Evolutionary conservation across 495 filamentous ascomycete species (phyloP), one percentile per base, ranked within the genome.

Genomic region (Aspergillus campestris): DNA sequence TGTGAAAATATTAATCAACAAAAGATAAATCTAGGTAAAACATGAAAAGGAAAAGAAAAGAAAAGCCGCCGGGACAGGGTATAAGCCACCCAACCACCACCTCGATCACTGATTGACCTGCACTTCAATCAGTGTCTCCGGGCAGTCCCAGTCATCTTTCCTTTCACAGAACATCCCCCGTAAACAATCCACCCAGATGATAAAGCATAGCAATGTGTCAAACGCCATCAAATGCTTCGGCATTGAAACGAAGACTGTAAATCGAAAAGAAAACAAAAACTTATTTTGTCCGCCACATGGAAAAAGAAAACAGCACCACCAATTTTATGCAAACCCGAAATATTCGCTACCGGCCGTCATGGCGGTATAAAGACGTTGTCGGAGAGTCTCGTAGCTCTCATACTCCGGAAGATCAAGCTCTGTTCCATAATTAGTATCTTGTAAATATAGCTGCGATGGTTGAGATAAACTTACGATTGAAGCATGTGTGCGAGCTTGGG

Each of bases 351-450:
- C 92, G 45, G 89, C 80, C 4, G 94, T 97, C 66, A 97, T 91
- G 48, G 94, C 92, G 31, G 87, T 95, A 62, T 94, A 84, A 40
- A 97, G 68, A 52, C 90, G 86, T 55, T 87, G 79, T 29, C 94
- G 78, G 36, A 99, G 78, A 57, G 76, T 74, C 50, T 99, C 92
- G 61, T 99, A 99, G 60, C 80, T 94, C 52, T 97, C 94, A 60
- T 97, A 99, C 65, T 99, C 92, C 48, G 92, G 92, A 51, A 99
- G 81, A 73, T 99, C 92, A 61, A 99, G 88, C 73, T 99, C 90
- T 96, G 64, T 55, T 49, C 56, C 53, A 50, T 42, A 31, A 7
- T 72, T 66, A 74, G 66, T 47, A 51, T 46, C 42, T 46, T 8
- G 24, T 32, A 36, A 45, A 44, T 31, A 42, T 13, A 31, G 41